Conservation (phyloP, 177 flowering plant genomes). For the Vitis hybrid region DNA sequence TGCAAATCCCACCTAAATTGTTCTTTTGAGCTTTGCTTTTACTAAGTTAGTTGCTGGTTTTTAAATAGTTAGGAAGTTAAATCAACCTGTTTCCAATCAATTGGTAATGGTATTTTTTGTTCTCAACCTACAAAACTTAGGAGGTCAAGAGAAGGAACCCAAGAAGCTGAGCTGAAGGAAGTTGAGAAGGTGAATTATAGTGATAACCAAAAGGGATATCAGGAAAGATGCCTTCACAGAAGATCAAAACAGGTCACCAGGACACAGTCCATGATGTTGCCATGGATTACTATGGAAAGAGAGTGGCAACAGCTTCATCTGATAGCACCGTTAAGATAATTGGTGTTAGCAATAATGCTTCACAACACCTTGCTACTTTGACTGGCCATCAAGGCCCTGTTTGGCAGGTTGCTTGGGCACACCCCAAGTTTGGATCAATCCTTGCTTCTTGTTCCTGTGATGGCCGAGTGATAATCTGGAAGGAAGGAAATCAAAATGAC, state of each 20-base stretch:
- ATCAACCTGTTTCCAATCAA: no score
- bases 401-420: slow-evolving; percentile 72
- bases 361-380: slow-evolving; percentile 57
- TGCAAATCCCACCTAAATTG: no score
- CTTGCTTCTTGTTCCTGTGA: slow-evolving; percentile 48
- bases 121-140: no score
- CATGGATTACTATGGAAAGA: slow-evolving; percentile 71
- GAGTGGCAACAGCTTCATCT: slow-evolving; percentile 66
- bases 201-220: background rate
- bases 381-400: slow-evolving; percentile 70
- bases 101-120: no score
- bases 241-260: slow-evolving; percentile 64
- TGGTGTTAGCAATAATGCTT: slow-evolving; percentile 39
- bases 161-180: no score
- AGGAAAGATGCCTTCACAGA: slow-evolving; percentile 52
- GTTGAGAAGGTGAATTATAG: no score
- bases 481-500: slow-evolving; percentile 57
- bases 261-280: slow-evolving; percentile 61
- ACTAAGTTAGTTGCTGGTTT: no score
- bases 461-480: slow-evolving; percentile 61
- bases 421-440: slow-evolving; percentile 59
- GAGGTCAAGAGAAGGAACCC: no score
- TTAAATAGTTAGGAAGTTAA: no score
- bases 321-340: slow-evolving; percentile 54
- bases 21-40: no score